These are phyloP conservation scores for Williopsis jadinii DNA, from an alignment of 1,139 yeast species.

Conservation along the genomic window DNA sequence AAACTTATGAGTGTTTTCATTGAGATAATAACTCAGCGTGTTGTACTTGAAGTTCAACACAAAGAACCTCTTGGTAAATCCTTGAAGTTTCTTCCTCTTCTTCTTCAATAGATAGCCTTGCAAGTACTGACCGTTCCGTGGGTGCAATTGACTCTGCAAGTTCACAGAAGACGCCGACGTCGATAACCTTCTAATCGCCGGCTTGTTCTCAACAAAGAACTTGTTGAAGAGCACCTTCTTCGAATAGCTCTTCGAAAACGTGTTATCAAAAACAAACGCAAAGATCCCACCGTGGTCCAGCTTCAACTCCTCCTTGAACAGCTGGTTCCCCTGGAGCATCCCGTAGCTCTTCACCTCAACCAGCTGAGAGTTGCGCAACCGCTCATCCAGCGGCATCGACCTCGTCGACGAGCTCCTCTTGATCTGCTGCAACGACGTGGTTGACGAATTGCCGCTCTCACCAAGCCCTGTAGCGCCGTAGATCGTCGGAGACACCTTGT, in stretches of 20 bases:
- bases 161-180: conserved; percentile 20
- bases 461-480: not conserved
- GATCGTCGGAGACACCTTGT: not conserved
- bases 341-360: conserved; percentile 38
- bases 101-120: conserved; percentile 77
- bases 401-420: conserved; percentile 24
- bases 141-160: conserved; percentile 22
- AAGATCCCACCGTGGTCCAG: conserved; percentile 47
- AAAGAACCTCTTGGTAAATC: conserved; percentile 80
- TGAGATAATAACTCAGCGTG: conserved; percentile 72
- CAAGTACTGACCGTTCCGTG: conserved; percentile 53
- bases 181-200: conserved; percentile 8
- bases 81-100: conserved; percentile 75
- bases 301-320: conserved; percentile 55
- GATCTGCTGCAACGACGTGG: conserved; percentile 15
- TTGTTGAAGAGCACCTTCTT: conserved; percentile 69
- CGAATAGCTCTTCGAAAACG: conserved; percentile 78
- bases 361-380: conserved; percentile 32
- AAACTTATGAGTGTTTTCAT: conserved; percentile 59
- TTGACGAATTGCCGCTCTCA: conserved; percentile 10
- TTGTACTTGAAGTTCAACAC: conserved; percentile 78
- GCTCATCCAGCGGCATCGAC: conserved; percentile 31
- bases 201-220: conserved; percentile 21
- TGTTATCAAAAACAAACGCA: conserved; percentile 89
- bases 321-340: conserved; percentile 44